Evolutionary conservation across 768 basidiomycete genomes (phyloP).

Genomic region (Paxillus ammoniavirescens): DNA sequence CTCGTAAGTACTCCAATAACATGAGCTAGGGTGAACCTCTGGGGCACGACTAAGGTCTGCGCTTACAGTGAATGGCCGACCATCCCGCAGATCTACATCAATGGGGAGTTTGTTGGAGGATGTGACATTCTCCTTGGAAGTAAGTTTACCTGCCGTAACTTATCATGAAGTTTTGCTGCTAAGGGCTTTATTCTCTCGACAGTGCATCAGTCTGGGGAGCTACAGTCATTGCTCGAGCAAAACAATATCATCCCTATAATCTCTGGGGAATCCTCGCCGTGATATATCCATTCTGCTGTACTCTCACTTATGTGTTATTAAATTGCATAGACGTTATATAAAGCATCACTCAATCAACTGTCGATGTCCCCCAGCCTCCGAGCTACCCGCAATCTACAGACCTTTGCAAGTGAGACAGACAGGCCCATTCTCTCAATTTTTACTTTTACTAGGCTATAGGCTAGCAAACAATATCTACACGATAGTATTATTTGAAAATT

Average conservation of each 20-base stretch:
- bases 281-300: background rate
- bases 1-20: conserved; percentile 64
- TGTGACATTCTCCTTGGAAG: conserved; percentile 93
- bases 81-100: conserved; percentile 91
- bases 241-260: conserved; percentile 64
- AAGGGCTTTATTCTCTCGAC: background rate
- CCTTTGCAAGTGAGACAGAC: too few species aligned
- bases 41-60: background rate
- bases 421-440: too few species aligned
- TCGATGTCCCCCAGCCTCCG: too few species aligned
- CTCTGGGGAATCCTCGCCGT: conserved; percentile 1
- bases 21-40: background rate
- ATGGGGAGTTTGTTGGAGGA: conserved; percentile 95
- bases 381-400: too few species aligned
- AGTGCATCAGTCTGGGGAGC: conserved; percentile 98
- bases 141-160: conserved; percentile 40
- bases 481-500: too few species aligned
- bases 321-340: background rate
- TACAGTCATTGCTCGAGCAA: conserved; percentile 78
- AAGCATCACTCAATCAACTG: too few species aligned
- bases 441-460: too few species aligned
- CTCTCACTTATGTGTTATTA: background rate
- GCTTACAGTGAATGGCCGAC: conserved; percentile 90
- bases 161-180: background rate
- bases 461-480: too few species aligned